A percentile compares a stretch with the other conserved stretches of the same genome.
Conservation (phyloP, 1,284 basidiomycete genomes). For the Ustilago curta region DNA sequence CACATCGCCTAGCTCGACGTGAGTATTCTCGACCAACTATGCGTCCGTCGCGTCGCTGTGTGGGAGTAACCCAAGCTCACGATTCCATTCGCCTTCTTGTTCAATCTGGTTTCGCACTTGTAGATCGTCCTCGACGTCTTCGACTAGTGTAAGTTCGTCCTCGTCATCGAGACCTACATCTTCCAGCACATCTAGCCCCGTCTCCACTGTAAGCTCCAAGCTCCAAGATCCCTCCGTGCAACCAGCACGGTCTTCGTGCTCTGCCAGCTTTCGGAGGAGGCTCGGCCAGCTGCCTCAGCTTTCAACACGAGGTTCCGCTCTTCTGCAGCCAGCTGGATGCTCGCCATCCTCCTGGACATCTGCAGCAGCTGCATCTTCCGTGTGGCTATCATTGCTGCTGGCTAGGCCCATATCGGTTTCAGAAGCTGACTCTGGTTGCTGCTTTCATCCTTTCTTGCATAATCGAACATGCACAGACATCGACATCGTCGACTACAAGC, state of each 20-base stretch:
- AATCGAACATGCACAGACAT: slow-evolving; percentile 3
- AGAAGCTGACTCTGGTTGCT: background rate
- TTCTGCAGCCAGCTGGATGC: background rate
- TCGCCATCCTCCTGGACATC: background rate
- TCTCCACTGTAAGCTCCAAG: slow-evolving; percentile 37
- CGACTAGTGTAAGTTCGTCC: slow-evolving; percentile 49
- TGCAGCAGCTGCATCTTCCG: background rate
- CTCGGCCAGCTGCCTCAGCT: slow-evolving; percentile 30
- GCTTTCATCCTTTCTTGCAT: slow-evolving; percentile 1
- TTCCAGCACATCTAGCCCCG: slow-evolving; percentile 27
- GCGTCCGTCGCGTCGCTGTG: background rate
- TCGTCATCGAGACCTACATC: slow-evolving; percentile 20
- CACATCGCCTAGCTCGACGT: slow-evolving; percentile 15
- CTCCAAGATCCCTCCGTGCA: slow-evolving; percentile 26
- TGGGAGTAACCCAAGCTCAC: background rate
- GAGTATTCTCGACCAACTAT: slow-evolving; percentile 2
- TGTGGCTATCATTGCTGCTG: background rate
- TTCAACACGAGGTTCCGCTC: background rate
- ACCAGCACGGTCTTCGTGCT: slow-evolving; percentile 24
- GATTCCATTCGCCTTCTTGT: background rate
- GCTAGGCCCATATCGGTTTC: background rate
- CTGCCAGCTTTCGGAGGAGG: slow-evolving; percentile 29
- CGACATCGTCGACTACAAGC: slow-evolving; percentile 15
- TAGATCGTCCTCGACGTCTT: slow-evolving; percentile 29
- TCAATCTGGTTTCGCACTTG: background rate